Evolutionary conservation across 192 early-diverging fungal genomes (phyloP), one percentile per base, ranked within the genome.

Genomic region (Rhizophagus prolifer): DNA sequence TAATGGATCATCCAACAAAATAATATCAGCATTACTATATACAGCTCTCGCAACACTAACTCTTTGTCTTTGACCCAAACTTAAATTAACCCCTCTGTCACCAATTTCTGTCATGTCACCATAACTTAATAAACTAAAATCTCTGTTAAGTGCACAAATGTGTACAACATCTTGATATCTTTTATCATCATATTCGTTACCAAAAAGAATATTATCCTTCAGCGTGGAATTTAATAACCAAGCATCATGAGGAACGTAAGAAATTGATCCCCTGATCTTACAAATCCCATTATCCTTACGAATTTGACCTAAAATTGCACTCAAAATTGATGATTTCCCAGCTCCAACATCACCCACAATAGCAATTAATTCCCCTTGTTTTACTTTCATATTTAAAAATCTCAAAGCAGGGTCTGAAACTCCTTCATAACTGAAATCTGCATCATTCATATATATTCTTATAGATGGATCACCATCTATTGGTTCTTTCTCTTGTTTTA

Each of bases 131-230:
- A 86, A 25, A 13, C 75, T 83, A 77, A 96, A 77, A 84, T 95
- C 94, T 5, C 87, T 84, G 31, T 79, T 83, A 8, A 94, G 77
- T 1, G 89, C 88, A 75, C 89, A 90, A 0, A 89, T 87, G 9
- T 87, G 81, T 3, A 94, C 68, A 44, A 90, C 85, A 36, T 87
- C 85, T 67, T 86, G 79, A 84, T 91, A 94, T 14, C 76, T 81
- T 64, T 76, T 69, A 21, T 76, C 74, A 63, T 96, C 87, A 58
- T 83, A 90, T 1, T 79, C 65, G 9, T 84, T 86, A 0, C 94
- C 93, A 84, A 96, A 95, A 34, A 94, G 58, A 83, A 95, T 90
- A 75, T 96, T 96, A 9, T 90, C 90, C 23, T 88, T 86, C n/a
- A 95, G 80, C 1, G 92, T 90, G 2, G 85, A 79, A 78, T 93